Conservation (phyloP, 2,329 filamentous ascomycete species). For the Sporothrix sp. region DNA sequence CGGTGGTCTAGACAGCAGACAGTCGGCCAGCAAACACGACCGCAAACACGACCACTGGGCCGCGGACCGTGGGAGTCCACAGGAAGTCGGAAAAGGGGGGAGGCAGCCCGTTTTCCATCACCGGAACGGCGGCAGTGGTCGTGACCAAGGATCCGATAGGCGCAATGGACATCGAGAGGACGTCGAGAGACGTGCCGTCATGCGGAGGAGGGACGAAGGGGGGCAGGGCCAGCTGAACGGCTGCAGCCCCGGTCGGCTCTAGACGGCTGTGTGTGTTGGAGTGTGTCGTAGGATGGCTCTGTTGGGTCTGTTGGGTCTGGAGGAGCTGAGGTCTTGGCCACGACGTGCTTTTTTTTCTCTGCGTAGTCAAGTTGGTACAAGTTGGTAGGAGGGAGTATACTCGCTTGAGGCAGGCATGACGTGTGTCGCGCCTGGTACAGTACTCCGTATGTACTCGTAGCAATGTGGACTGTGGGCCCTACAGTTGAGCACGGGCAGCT, state of each 20-base stretch:
- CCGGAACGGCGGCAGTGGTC: background rate
- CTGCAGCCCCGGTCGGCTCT: conserved; percentile 1
- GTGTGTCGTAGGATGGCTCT: no score
- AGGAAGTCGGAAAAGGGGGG: background rate
- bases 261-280: background rate
- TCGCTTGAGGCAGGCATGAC: background rate
- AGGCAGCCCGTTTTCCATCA: background rate
- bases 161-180: background rate
- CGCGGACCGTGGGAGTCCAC: background rate
- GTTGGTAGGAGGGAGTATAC: background rate
- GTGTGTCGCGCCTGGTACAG: background rate
- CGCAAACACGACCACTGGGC: no score
- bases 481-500: no score
- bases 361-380: background rate
- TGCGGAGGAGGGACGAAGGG: background rate
- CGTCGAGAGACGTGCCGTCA: no score
- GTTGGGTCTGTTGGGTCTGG: no score
- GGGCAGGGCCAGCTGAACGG: background rate
- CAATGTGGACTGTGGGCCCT: no score
- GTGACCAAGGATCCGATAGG: background rate
- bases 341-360: background rate
- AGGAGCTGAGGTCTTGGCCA: no score
- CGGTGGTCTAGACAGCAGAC: no score
- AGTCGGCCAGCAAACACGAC: no score
- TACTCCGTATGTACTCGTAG: no score